These are phyloP conservation scores for Claviceps digitariae DNA, from an alignment of 2,329 filamentous ascomycete species.

Conservation along the genomic window DNA sequence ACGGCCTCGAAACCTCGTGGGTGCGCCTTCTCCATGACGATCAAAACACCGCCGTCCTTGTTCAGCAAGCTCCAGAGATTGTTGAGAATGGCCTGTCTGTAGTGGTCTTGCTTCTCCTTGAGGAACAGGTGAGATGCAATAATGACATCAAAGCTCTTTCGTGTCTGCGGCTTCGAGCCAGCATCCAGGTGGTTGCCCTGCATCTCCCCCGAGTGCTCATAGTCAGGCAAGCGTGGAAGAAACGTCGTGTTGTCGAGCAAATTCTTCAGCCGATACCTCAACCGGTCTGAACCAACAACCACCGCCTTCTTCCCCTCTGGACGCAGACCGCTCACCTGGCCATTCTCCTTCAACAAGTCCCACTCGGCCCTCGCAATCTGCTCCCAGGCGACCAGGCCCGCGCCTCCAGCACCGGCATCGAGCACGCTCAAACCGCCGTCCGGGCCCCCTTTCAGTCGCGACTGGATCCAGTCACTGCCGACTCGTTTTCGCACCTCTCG, in stretches of 20 bases:
- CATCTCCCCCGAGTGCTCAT: slow-evolving; percentile 51
- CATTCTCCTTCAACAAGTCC: slow-evolving; percentile 48
- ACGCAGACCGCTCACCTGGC: slow-evolving; percentile 25
- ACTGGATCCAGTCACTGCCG: slow-evolving; percentile 56
- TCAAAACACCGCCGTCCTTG: slow-evolving; percentile 70
- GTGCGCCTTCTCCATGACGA: slow-evolving; percentile 82
- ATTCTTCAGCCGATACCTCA: slow-evolving; percentile 61
- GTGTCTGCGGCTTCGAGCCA: slow-evolving; percentile 36
- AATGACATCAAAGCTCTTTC: slow-evolving; percentile 80
- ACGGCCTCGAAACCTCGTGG: slow-evolving; percentile 87
- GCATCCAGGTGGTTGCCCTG: slow-evolving; percentile 46
- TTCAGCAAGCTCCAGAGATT: slow-evolving; percentile 83
- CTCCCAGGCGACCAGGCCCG: slow-evolving; percentile 60
- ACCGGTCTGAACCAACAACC: slow-evolving; percentile 58
- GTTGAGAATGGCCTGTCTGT: slow-evolving; percentile 66
- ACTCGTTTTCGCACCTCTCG: slow-evolving; percentile 63
- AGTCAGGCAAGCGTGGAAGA: slow-evolving; percentile 80
- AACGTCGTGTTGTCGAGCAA: slow-evolving; percentile 86
- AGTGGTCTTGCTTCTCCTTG: slow-evolving; percentile 58
- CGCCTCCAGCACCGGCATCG: slow-evolving; percentile 63
- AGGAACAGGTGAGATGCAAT: slow-evolving; percentile 78
- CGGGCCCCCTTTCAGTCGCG: slow-evolving; percentile 44
- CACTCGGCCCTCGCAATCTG: slow-evolving; percentile 72
- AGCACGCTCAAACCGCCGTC: slow-evolving; percentile 49
- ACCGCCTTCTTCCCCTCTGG: slow-evolving; percentile 67